Percentiles rank a stretch among this genome's conserved stretches.
Evolutionary conservation across 2,329 filamentous ascomycete species (phyloP).

Genomic region (Sporothrix brunneoviolacea): DNA sequence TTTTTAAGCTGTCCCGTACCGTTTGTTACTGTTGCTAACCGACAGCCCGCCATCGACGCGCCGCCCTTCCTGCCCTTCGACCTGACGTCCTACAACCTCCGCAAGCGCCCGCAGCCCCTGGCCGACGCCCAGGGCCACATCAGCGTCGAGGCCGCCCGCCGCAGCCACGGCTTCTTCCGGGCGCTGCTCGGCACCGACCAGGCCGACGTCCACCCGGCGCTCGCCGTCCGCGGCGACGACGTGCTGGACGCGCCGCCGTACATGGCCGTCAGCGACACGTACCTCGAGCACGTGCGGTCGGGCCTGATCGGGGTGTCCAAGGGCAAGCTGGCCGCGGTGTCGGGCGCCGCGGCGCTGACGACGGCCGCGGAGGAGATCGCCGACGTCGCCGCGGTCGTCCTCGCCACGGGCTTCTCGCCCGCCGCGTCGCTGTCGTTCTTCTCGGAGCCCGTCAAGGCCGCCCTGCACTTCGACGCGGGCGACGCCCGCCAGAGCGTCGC

Average conservation of each 20-base stretch:
- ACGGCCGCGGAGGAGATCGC: constrained; percentile 34
- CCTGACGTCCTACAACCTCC: constrained; percentile 63
- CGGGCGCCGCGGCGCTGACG: constrained; percentile 28
- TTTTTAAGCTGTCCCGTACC: too few relatives aligned
- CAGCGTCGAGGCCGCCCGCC: constrained; percentile 47
- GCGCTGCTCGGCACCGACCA: constrained; percentile 48
- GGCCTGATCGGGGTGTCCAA: constrained; percentile 47
- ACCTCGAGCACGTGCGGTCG: constrained; percentile 65
- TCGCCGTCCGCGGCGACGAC: constrained; percentile 34
- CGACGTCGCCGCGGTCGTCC: constrained; percentile 59
- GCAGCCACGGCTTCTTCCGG: constrained; percentile 46
- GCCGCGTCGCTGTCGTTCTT: constrained; percentile 59
- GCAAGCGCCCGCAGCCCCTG: constrained; percentile 52
- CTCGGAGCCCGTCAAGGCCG: constrained; percentile 45
- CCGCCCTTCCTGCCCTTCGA: constrained; percentile 67
- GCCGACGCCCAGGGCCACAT: constrained; percentile 60
- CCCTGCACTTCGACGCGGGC: constrained; percentile 49
- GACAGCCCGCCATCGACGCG: constrained; percentile 38
- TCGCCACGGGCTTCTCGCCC: constrained; percentile 70
- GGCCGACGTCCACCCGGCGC: constrained; percentile 38
- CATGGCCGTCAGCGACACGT: constrained; percentile 64
- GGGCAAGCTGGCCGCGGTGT: constrained; percentile 39
- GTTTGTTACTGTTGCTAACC: too few relatives aligned
- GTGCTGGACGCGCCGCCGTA: constrained; percentile 51
- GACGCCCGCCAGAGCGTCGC: constrained; percentile 55